Conservation (phyloP, 1,139 yeast species). For the Hanseniaspora sp. region DNA sequence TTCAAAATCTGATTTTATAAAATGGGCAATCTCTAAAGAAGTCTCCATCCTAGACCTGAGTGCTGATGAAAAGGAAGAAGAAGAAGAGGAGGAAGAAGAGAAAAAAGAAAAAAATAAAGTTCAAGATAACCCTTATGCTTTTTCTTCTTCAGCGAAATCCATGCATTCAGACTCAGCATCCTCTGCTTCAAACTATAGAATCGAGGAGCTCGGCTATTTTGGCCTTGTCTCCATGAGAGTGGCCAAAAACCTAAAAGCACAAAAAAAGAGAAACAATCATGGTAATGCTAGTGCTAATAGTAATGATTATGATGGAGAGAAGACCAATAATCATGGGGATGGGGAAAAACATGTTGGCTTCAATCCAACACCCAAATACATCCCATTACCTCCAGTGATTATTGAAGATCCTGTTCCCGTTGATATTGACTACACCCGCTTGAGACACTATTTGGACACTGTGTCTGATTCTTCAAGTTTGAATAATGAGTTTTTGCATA, state of each 20-base stretch:
- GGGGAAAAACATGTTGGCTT: slow-evolving; percentile 11
- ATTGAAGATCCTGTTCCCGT: neutral
- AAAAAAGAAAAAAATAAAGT: neutral
- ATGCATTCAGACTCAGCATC: neutral
- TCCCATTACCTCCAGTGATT: neutral
- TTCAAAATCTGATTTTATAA: neutral
- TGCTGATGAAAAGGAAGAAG: neutral
- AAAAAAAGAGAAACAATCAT: neutral
- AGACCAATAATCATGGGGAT: neutral
- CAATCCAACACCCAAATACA: neutral
- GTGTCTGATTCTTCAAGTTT: neutral
- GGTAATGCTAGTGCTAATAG: too few species aligned
- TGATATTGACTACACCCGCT: slow-evolving; percentile 11
- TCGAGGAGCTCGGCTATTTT: slow-evolving; percentile 8
- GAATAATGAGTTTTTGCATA: neutral
- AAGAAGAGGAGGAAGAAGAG: neutral
- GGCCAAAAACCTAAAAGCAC: neutral
- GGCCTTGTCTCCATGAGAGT: slow-evolving; percentile 1
- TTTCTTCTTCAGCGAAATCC: too few species aligned
- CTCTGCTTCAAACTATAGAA: neutral
- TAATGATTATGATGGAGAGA: too few species aligned
- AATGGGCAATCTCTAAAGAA: neutral
- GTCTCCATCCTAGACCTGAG: neutral
- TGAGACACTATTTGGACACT: slow-evolving; percentile 9
- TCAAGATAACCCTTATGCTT: neutral